Evolutionary conservation across 305 asterid genomes (phyloP).

Genomic region (Fraxinus ornus): DNA sequence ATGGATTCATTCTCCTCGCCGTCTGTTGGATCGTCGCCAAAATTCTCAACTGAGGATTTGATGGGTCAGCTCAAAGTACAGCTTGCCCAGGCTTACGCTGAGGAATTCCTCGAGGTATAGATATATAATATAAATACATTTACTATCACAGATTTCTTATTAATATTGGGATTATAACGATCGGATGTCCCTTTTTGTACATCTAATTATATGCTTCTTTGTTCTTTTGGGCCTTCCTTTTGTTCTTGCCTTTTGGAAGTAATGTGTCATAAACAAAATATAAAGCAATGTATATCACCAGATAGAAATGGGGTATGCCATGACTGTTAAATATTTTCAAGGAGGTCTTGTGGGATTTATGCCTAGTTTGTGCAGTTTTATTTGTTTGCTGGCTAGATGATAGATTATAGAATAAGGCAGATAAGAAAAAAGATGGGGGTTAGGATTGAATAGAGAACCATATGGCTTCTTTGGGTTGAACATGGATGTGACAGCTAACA

Average conservation of each 20-base stretch:
- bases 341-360: not conserved
- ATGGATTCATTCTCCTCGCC: slow-evolving; percentile 81
- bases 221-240: not conserved
- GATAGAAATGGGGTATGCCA: not conserved
- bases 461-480: not conserved
- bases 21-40: slow-evolving; percentile 50
- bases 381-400: not conserved
- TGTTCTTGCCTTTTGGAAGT: not conserved
- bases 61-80: not conserved
- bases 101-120: slow-evolving; percentile 33
- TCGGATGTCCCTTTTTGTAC: not conserved
- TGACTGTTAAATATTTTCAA: not conserved
- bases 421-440: not conserved
- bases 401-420: not conserved
- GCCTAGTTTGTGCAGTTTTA: not conserved
- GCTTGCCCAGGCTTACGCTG: not conserved
- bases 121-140: not conserved
- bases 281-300: not conserved
- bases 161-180: not conserved
- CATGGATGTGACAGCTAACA: not conserved
- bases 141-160: not conserved
- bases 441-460: not conserved
- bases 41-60: slow-evolving; percentile 49
- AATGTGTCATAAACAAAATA: not conserved
- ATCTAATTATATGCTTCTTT: not conserved